Evolutionary conservation across 2,329 filamentous ascomycete species (phyloP).

Genomic region (Aulographum hederae): DNA sequence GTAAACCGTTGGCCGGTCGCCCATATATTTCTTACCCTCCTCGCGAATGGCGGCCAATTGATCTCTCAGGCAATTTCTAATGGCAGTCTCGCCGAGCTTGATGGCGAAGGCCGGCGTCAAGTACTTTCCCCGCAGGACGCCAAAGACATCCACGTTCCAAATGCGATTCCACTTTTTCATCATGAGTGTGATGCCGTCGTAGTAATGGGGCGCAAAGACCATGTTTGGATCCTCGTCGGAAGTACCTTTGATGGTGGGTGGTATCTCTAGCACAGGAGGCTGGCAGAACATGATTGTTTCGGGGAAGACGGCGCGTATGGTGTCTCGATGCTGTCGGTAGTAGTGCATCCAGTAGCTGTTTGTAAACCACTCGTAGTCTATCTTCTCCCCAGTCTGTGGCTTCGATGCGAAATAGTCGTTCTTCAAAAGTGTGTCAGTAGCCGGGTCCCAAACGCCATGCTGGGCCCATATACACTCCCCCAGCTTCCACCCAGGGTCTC

Average conservation of each 20-base stretch:
- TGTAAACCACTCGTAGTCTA: conserved; percentile 75
- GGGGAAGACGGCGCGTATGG: conserved; percentile 58
- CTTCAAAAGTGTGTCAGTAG: conserved; percentile 54
- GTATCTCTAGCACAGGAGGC: conserved; percentile 79
- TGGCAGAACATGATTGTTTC: conserved; percentile 81
- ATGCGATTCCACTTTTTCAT: conserved; percentile 97
- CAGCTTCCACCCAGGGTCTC: conserved; percentile 74
- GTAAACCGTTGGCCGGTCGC: conserved; percentile 72
- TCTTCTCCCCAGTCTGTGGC: conserved; percentile 50
- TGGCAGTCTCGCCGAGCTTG: conserved; percentile 81
- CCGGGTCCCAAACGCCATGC: conserved; percentile 84
- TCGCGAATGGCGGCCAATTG: conserved; percentile 68
- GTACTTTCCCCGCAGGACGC: conserved; percentile 77
- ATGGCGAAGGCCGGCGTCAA: conserved; percentile 78
- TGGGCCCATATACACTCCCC: conserved; percentile 96
- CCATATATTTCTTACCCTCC: conserved; percentile 77
- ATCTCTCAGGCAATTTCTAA: conserved; percentile 80
- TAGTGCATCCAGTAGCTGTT: conserved; percentile 83
- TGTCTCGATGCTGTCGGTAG: conserved; percentile 58
- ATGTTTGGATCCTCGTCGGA: conserved; percentile 75
- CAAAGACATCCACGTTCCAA: conserved; percentile 94
- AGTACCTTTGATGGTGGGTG: conserved; percentile 73
- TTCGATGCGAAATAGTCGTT: conserved; percentile 80
- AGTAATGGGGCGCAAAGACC: conserved; percentile 89
- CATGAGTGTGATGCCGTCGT: conserved; percentile 90